Conservation (phyloP, 257 asterid species). For the Solanum pennellii region DNA sequence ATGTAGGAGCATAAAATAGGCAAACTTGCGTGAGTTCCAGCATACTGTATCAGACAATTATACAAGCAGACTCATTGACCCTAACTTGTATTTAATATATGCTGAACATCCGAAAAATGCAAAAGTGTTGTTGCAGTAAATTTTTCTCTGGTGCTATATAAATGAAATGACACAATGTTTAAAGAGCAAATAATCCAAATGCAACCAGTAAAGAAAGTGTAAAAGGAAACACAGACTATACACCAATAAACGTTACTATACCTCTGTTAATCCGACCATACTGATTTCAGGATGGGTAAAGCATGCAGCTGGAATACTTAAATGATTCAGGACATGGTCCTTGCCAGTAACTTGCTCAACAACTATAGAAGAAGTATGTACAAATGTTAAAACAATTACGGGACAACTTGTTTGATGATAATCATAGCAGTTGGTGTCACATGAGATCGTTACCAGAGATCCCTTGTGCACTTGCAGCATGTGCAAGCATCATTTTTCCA, state of each 20-base stretch:
- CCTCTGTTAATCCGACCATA: constrained; percentile 98
- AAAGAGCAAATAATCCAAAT: not conserved
- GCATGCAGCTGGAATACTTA: constrained; percentile 97
- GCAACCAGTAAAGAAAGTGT: not conserved
- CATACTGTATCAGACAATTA: not conserved
- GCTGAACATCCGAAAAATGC: not conserved
- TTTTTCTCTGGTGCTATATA: not conserved
- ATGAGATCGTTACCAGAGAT: constrained; percentile 43
- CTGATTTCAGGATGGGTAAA: constrained; percentile 99
- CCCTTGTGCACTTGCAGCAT: constrained; percentile 99
- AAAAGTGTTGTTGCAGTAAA: not conserved
- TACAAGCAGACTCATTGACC: not conserved
- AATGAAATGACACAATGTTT: not conserved
- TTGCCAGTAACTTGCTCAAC: constrained; percentile 90
- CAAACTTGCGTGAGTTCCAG: not conserved
- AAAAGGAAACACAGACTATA: not conserved
- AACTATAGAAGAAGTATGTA: constrained; percentile 32
- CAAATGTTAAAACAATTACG: constrained; percentile 7
- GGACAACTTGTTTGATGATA: not conserved
- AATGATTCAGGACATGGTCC: constrained; percentile 84
- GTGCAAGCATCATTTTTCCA: constrained; percentile 99
- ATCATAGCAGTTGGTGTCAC: not conserved
- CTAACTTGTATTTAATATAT: not conserved
- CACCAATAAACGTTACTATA: constrained; percentile 3
- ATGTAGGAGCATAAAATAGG: not conserved